phyloP scores from a whole-genome alignment of 139 green algal species.

The Ettlia oleoabundans region DNA sequence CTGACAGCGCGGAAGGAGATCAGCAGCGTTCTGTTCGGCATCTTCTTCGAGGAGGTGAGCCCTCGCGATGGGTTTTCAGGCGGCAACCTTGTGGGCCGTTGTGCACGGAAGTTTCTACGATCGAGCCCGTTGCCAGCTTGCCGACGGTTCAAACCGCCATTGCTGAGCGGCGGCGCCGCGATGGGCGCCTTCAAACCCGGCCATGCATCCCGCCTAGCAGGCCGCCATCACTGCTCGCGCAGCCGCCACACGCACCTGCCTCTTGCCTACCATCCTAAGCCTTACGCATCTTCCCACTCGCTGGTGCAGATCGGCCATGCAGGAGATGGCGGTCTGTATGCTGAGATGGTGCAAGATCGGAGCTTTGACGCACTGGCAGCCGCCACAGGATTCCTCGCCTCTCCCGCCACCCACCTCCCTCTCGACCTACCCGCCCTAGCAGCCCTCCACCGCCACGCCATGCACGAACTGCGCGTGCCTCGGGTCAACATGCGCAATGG shows the following conservation, averaged over 20 bases:
- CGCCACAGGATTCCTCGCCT: slow-evolving; percentile 31
- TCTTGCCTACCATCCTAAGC: neutral
- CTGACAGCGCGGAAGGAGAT: neutral
- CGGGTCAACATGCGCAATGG: neutral
- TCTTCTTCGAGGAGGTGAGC: slow-evolving; percentile 64
- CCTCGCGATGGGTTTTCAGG: neutral
- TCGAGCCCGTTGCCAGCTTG: neutral
- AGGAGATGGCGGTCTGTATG: slow-evolving; percentile 63
- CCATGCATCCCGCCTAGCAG: neutral
- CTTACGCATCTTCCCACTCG: too few species aligned
- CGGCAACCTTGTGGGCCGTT: neutral
- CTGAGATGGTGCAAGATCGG: slow-evolving; percentile 62
- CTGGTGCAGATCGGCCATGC: slow-evolving; percentile 63
- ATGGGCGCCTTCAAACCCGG: neutral
- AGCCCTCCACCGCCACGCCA: neutral
- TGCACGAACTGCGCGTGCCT: neutral
- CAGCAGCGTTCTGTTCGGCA: slow-evolving; percentile 26
- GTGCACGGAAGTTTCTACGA: neutral
- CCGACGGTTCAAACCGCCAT: neutral
- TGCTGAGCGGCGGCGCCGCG: neutral
- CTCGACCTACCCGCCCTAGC: slow-evolving; percentile 17
- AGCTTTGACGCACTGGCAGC: slow-evolving; percentile 53
- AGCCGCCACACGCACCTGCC: neutral
- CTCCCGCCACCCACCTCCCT: neutral
- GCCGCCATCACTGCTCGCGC: neutral